Conservation (phyloP, 148 eudicot species). For the Vaccinium darrowii region DNA sequence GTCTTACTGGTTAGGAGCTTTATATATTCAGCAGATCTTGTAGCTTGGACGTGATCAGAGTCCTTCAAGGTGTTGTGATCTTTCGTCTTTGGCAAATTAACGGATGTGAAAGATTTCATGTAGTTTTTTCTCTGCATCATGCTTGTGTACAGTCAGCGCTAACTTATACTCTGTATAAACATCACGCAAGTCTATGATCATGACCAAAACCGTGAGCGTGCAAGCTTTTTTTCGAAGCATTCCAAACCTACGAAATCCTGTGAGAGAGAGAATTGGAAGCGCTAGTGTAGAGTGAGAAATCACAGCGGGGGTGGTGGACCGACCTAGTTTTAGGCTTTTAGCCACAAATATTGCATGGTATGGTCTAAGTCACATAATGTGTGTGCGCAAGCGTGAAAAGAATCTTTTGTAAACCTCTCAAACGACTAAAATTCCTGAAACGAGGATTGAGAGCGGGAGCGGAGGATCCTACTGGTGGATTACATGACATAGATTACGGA, state of each 20-base stretch:
- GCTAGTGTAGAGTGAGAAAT: neutral
- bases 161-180: neutral
- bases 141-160: neutral
- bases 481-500: neutral
- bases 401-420: neutral
- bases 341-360: neutral
- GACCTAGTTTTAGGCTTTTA: neutral
- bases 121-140: neutral
- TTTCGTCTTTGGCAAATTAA: neutral
- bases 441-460: neutral
- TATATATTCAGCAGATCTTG: neutral
- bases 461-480: neutral
- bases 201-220: neutral
- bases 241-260: neutral
- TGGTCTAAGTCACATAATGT: neutral
- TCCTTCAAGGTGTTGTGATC: neutral
- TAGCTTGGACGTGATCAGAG: constrained; percentile 10
- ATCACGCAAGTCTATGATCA: neutral
- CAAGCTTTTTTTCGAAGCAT: neutral
- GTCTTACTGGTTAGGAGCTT: neutral
- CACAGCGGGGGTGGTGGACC: neutral
- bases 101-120: neutral
- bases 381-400: neutral
- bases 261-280: neutral
- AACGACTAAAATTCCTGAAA: neutral